These are phyloP conservation scores for Naganishia liquefaciens DNA, from an alignment of 1,284 basidiomycete genomes.

Conservation along the genomic window DNA sequence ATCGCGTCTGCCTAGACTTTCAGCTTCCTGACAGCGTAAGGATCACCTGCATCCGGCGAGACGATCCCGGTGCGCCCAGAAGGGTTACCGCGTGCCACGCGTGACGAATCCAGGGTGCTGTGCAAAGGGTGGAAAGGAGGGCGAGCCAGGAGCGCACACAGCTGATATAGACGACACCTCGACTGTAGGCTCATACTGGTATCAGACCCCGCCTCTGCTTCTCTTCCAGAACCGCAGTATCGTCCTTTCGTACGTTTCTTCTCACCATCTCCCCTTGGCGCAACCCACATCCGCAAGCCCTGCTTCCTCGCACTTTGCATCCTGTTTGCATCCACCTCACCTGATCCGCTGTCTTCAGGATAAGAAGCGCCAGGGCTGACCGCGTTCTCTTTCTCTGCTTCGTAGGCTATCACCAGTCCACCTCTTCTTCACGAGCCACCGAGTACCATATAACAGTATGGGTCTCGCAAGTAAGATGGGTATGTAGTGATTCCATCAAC, in stretches of 20 bases:
- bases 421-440: background rate
- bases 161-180: no score
- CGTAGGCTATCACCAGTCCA: background rate
- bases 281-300: constrained; percentile 9
- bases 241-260: background rate
- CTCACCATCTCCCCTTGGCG: background rate
- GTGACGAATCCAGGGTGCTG: background rate
- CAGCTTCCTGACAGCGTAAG: no score
- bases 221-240: background rate
- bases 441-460: constrained; percentile 8
- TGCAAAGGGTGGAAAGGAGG: no score
- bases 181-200: no score
- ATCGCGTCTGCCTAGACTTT: no score
- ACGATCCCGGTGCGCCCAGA: background rate
- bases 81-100: background rate
- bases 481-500: constrained; percentile 2
- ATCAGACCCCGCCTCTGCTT: background rate
- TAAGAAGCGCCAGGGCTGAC: constrained; percentile 5
- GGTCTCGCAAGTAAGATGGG: constrained; percentile 33
- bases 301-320: constrained; percentile 14
- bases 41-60: no score
- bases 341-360: constrained; percentile 1
- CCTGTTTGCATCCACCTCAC: constrained; percentile 14
- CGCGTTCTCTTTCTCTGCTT: background rate
- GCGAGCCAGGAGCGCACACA: no score